phyloP scores from a whole-genome alignment of 768 basidiomycete species.

The Multifurca ochricompacta region DNA sequence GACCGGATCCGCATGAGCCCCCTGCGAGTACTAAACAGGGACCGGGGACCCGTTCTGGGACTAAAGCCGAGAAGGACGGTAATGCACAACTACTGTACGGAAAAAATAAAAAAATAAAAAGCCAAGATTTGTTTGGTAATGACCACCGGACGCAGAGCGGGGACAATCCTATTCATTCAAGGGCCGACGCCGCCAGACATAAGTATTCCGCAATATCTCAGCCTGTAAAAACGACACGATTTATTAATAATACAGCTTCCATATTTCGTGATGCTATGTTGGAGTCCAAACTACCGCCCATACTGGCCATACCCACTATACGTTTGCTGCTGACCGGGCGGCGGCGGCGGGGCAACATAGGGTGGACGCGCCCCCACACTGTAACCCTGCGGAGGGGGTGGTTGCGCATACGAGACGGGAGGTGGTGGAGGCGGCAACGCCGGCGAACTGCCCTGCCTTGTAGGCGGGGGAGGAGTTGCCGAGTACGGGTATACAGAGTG shows the following conservation, averaged over 20 bases:
- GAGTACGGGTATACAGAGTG: conserved; percentile 4
- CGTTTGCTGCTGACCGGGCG: conserved; percentile 27
- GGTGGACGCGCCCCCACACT: background rate
- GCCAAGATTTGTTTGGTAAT: background rate
- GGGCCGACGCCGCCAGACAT: background rate
- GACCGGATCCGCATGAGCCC: background rate
- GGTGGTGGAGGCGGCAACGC: conserved; percentile 27
- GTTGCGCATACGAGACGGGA: conserved; percentile 23
- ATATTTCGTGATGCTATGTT: background rate
- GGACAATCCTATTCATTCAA: background rate
- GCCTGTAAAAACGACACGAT: background rate
- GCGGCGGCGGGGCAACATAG: conserved; percentile 20
- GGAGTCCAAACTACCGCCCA: conserved; percentile 24
- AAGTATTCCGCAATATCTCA: conserved; percentile 4
- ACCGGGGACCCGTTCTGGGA: background rate
- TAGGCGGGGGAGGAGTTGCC: background rate
- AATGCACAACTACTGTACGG: background rate
- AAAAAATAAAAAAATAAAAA: background rate
- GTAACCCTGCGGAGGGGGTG: conserved; percentile 22
- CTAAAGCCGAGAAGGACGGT: background rate
- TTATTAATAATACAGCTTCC: conserved; percentile 9
- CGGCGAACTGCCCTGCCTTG: conserved; percentile 18
- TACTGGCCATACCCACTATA: conserved; percentile 27
- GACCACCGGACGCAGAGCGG: background rate
- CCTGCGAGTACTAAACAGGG: background rate